These are phyloP conservation scores for Fusarium penzigii DNA, from an alignment of 2,329 filamentous ascomycete species.

Conservation along the genomic window DNA sequence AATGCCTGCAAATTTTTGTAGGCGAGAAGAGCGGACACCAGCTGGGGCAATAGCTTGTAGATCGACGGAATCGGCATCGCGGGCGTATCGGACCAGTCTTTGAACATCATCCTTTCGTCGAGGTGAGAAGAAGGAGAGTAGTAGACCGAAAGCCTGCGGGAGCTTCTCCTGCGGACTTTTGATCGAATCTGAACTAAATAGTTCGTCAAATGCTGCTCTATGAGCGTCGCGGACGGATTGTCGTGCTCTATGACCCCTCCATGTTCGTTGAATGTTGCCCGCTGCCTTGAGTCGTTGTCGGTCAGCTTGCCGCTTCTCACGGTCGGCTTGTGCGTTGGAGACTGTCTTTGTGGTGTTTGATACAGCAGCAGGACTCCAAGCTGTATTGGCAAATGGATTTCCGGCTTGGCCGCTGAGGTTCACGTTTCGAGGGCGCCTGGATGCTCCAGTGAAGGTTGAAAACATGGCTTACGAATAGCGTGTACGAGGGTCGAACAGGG, in stretches of 20 bases:
- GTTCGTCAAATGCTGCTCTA: constrained; percentile 63
- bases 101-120: constrained; percentile 47
- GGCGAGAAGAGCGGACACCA: constrained; percentile 30
- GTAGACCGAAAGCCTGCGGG: constrained; percentile 45
- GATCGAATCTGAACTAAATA: constrained; percentile 46
- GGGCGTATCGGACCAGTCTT: constrained; percentile 48
- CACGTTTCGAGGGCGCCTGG: constrained; percentile 84
- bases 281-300: constrained; percentile 74
- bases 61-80: constrained; percentile 42
- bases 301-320: constrained; percentile 77
- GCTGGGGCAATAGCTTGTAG: constrained; percentile 38
- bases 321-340: constrained; percentile 83
- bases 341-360: constrained; percentile 75
- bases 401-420: constrained; percentile 84
- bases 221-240: constrained; percentile 56
- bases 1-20: constrained; percentile 38
- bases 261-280: constrained; percentile 73
- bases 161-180: constrained; percentile 38
- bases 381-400: constrained; percentile 74
- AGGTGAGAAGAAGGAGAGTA: constrained; percentile 52
- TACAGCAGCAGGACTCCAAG: constrained; percentile 56
- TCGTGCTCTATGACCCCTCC: constrained; percentile 75
- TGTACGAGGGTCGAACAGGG: constrained; percentile 8
- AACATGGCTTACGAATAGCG: constrained; percentile 63
- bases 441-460: constrained; percentile 85